Evolutionary conservation across 805 yeast genomes (phyloP).

Genomic region (Tetrapisispora taiwanensis): DNA sequence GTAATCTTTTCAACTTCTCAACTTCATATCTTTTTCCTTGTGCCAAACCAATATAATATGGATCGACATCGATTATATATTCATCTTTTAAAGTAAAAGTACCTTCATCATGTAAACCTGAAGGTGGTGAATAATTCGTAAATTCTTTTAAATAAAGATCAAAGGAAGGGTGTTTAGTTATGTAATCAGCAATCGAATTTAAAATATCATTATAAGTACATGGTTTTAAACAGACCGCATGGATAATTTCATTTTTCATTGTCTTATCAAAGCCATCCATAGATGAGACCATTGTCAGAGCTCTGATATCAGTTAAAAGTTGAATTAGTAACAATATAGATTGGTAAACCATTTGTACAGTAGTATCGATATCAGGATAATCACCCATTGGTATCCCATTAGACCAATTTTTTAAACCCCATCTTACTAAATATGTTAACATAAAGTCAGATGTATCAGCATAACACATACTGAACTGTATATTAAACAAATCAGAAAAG

Average conservation of each 20-base stretch:
- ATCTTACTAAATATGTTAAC: conserved; percentile 51
- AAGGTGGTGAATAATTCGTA: conserved; percentile 55
- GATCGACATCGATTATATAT: conserved; percentile 50
- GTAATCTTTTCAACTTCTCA: conserved; percentile 47
- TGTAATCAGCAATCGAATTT: conserved; percentile 62
- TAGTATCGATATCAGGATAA: conserved; percentile 36
- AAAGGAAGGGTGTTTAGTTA: conserved; percentile 62
- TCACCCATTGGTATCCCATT: conserved; percentile 32
- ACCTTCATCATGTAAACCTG: conserved; percentile 48
- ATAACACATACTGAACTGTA: conserved; percentile 50
- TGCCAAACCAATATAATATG: conserved; percentile 69
- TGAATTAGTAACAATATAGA: conserved; percentile 59
- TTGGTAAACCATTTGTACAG: conserved; percentile 66
- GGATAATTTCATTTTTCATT: conserved; percentile 65
- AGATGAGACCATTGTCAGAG: conserved; percentile 41
- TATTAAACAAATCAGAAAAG: conserved; percentile 63
- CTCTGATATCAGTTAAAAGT: conserved; percentile 55
- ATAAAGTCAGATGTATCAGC: conserved; percentile 48
- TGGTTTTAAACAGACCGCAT: conserved; percentile 68
- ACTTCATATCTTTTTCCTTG: conserved; percentile 81
- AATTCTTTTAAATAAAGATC: conserved; percentile 48
- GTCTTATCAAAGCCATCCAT: conserved; percentile 40
- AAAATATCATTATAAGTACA: conserved; percentile 62
- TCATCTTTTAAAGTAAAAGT: conserved; percentile 56
- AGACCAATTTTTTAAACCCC: conserved; percentile 55